phyloP scores from a whole-genome alignment of 305 asterid species.

The Lippia alba region DNA sequence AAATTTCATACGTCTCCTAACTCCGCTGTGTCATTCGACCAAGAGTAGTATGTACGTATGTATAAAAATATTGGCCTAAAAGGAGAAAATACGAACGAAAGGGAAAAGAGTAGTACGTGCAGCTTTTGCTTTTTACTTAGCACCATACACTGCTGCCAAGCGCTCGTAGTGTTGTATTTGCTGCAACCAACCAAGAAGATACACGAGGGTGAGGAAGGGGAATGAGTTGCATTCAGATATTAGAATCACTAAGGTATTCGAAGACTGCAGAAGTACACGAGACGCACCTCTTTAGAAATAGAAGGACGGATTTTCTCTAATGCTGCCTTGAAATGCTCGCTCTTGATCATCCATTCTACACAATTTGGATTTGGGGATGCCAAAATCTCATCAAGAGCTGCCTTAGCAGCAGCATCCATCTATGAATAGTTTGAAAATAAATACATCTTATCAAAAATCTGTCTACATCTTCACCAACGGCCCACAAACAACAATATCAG shows the following conservation, averaged over 20 bases:
- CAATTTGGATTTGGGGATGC: conserved; percentile 28
- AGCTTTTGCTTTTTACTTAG: conserved; percentile 35
- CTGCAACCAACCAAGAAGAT: conserved; percentile 48
- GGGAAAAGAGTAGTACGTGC: too few relatives aligned
- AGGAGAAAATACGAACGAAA: too few relatives aligned
- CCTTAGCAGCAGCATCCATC: conserved; percentile 76
- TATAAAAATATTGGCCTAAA: too few relatives aligned
- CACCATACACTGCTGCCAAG: conserved; percentile 49
- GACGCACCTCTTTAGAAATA: conserved; percentile 59
- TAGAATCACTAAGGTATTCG: neutral
- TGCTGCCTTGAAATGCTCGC: conserved; percentile 63
- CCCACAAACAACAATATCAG: too few relatives aligned
- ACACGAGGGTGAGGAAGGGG: conserved; percentile 5
- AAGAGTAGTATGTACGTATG: too few relatives aligned
- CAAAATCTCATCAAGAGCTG: conserved; percentile 57
- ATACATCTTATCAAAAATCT: neutral
- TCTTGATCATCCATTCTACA: conserved; percentile 50
- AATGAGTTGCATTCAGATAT: neutral
- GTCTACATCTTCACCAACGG: neutral
- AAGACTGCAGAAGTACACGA: neutral
- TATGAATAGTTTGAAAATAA: conserved; percentile 11
- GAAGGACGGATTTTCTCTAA: conserved; percentile 67
- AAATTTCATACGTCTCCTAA: too few relatives aligned
- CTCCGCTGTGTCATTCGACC: too few relatives aligned
- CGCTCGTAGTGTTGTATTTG: conserved; percentile 58